Evolutionary conservation across 805 yeast genomes (phyloP).

Genomic region (Kuraishia piskuri): DNA sequence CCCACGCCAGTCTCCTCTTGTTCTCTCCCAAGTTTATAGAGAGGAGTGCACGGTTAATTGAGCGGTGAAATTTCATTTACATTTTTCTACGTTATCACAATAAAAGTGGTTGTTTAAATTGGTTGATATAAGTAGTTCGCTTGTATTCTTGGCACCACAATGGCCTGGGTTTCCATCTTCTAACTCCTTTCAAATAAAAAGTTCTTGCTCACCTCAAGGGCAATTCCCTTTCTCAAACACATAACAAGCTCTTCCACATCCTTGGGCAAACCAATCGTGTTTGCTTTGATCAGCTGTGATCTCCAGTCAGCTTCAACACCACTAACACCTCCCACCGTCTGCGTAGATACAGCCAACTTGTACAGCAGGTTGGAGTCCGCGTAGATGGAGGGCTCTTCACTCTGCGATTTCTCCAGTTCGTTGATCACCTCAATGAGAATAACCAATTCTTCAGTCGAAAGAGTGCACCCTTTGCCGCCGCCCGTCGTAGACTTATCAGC

Average conservation of each 20-base stretch:
- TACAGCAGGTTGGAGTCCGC: constrained; percentile 13
- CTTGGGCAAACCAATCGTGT: constrained; percentile 6
- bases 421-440: constrained; percentile 17
- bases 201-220: constrained; percentile 18
- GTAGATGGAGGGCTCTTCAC: constrained; percentile 5
- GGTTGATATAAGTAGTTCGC: too few species aligned
- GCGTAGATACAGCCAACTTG: constrained; percentile 8
- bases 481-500: constrained; percentile 7
- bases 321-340: not conserved
- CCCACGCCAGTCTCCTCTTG: too few species aligned
- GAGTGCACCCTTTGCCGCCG: not conserved
- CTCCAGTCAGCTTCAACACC: constrained; percentile 1
- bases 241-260: constrained; percentile 9
- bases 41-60: not conserved
- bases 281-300: not conserved
- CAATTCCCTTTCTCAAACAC: constrained; percentile 14
- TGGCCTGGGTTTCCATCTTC: not conserved
- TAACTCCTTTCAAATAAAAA: constrained; percentile 11
- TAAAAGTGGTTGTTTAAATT: too few species aligned
- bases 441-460: constrained; percentile 11
- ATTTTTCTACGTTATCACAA: not conserved
- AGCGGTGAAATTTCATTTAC: not conserved
- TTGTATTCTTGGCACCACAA: too few species aligned
- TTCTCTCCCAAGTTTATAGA: not conserved
- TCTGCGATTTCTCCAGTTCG: constrained; percentile 10